Evolutionary conservation across 495 filamentous ascomycete genomes (phyloP).

Genomic region (Aspergillus panamensis): DNA sequence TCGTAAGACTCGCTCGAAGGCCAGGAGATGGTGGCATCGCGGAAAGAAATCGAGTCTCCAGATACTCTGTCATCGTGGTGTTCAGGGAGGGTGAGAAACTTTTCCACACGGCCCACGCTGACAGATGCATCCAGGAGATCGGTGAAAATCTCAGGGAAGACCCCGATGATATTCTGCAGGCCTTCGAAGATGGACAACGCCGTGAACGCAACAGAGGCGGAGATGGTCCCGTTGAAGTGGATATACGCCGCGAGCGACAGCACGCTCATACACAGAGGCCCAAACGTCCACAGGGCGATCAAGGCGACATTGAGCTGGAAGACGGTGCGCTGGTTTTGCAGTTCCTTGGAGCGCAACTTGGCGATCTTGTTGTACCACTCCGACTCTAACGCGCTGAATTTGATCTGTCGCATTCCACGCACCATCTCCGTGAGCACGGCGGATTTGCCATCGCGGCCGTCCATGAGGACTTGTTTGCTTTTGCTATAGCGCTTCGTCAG

Average conservation of each 20-base stretch:
- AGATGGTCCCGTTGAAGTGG: slow-evolving; percentile 49
- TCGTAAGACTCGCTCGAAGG: slow-evolving; percentile 46
- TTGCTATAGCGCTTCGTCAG: slow-evolving; percentile 58
- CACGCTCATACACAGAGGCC: slow-evolving; percentile 64
- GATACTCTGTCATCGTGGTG: slow-evolving; percentile 45
- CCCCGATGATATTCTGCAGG: slow-evolving; percentile 58
- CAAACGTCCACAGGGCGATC: slow-evolving; percentile 57
- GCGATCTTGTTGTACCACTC: slow-evolving; percentile 68
- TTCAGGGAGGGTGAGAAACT: slow-evolving; percentile 61
- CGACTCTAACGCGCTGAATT: slow-evolving; percentile 69
- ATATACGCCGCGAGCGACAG: slow-evolving; percentile 61
- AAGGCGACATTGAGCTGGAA: slow-evolving; percentile 48
- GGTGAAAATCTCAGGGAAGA: slow-evolving; percentile 65
- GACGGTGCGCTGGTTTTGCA: slow-evolving; percentile 53
- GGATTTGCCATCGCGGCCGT: slow-evolving; percentile 65
- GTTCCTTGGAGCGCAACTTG: slow-evolving; percentile 56
- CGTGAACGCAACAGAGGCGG: slow-evolving; percentile 69
- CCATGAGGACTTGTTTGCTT: slow-evolving; percentile 65
- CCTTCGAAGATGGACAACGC: slow-evolving; percentile 62
- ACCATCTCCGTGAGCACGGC: slow-evolving; percentile 67
- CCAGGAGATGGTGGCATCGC: slow-evolving; percentile 66
- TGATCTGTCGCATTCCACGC: slow-evolving; percentile 74
- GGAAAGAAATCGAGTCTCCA: slow-evolving; percentile 49
- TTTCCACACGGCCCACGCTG: slow-evolving; percentile 59
- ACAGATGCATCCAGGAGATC: slow-evolving; percentile 59